Percentiles rank a stretch among this genome's conserved stretches.
Evolutionary conservation across 2,329 filamentous ascomycete genomes (phyloP).

Genomic region (Aspergillus floridensis): DNA sequence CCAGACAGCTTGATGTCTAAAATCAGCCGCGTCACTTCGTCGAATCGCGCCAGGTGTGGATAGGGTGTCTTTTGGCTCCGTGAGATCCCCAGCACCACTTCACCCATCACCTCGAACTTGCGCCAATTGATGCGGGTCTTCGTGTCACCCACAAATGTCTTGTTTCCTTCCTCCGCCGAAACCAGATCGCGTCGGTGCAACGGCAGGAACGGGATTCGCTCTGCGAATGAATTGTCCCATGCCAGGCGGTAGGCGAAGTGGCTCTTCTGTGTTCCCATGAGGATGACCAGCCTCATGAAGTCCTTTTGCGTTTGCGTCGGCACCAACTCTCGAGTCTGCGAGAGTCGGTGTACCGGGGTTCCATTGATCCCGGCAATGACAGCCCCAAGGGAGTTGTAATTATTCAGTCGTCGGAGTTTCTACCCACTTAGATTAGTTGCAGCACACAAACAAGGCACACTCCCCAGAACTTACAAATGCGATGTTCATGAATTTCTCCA

Average conservation of each 20-base stretch:
- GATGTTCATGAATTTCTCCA: slow-evolving; percentile 95
- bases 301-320: slow-evolving; percentile 71
- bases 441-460: neutral
- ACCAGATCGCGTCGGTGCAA: slow-evolving; percentile 86
- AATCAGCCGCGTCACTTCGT: slow-evolving; percentile 70
- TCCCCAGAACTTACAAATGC: slow-evolving; percentile 51
- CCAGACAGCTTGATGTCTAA: slow-evolving; percentile 77
- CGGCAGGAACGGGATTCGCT: slow-evolving; percentile 90
- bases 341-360: slow-evolving; percentile 77
- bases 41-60: slow-evolving; percentile 65
- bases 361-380: slow-evolving; percentile 90
- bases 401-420: slow-evolving; percentile 86
- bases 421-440: slow-evolving; percentile 30
- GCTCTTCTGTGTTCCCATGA: slow-evolving; percentile 91
- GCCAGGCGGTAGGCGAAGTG: slow-evolving; percentile 95
- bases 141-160: slow-evolving; percentile 75
- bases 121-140: slow-evolving; percentile 88
- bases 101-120: slow-evolving; percentile 95
- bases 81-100: slow-evolving; percentile 86
- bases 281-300: slow-evolving; percentile 80
- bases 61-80: slow-evolving; percentile 86
- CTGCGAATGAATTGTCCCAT: slow-evolving; percentile 90
- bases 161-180: slow-evolving; percentile 86
- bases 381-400: slow-evolving; percentile 95
- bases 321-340: slow-evolving; percentile 75